A percentile compares a stretch with the other conserved stretches of the same genome.
These are phyloP conservation scores for Geotrichum ghanense DNA, from an alignment of 805 yeast species.

Conservation along the genomic window DNA sequence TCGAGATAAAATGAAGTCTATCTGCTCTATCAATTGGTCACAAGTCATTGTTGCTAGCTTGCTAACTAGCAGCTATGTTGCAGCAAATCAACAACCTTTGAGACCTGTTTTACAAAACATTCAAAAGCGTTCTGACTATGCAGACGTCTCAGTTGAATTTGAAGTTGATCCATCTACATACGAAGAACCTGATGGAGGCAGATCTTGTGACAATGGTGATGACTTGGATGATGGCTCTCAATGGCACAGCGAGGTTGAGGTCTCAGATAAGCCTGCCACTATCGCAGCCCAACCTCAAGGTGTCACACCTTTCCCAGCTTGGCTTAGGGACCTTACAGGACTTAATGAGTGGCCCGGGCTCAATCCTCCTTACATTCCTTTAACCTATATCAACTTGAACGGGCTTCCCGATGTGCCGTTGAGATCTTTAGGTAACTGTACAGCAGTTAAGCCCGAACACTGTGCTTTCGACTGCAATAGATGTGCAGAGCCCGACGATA, in stretches of 20 bases:
- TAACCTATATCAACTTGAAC: slow-evolving; percentile 46
- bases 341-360: slow-evolving; percentile 71
- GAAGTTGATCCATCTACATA: neutral
- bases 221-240: slow-evolving; percentile 17
- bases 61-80: neutral
- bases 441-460: slow-evolving; percentile 32
- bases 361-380: slow-evolving; percentile 80
- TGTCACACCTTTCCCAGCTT: slow-evolving; percentile 55
- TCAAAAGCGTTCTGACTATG: neutral
- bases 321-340: slow-evolving; percentile 72
- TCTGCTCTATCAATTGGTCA: neutral
- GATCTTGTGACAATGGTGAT: slow-evolving; percentile 16
- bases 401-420: slow-evolving; percentile 23
- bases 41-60: neutral
- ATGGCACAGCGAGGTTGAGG: slow-evolving; percentile 9
- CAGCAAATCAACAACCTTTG: neutral
- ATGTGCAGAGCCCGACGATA: slow-evolving; percentile 69
- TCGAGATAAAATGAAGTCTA: neutral
- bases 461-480: slow-evolving; percentile 84
- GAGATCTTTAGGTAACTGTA: slow-evolving; percentile 41
- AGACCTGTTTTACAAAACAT: neutral
- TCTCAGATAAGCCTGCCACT: neutral
- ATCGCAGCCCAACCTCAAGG: neutral
- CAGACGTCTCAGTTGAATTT: neutral
- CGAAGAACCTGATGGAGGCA: slow-evolving; percentile 14